Evolutionary conservation across 306 rosid species (phyloP).

Genomic region (Cicer yamashitae): DNA sequence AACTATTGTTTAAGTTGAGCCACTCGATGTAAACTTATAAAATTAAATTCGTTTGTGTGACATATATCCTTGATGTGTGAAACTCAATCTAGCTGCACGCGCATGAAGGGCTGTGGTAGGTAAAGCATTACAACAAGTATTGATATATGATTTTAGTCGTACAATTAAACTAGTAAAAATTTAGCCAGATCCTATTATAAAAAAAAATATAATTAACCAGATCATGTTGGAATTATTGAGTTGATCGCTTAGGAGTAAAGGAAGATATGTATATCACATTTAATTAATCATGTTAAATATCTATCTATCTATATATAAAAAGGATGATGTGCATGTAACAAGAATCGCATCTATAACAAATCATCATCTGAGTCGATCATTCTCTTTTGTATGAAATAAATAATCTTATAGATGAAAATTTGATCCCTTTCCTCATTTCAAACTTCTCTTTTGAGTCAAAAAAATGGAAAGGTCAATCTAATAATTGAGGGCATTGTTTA

Average conservation of each 20-base stretch:
- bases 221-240: conserved; percentile 9
- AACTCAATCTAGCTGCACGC: conserved; percentile 42
- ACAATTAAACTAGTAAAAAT: conserved; percentile 20
- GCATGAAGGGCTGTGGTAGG: conserved; percentile 22
- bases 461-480: not conserved
- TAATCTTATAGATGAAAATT: not conserved
- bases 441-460: conserved; percentile 16
- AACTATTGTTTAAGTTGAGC: not conserved
- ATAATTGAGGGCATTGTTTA: not conserved
- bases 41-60: not conserved
- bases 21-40: conserved; percentile 10
- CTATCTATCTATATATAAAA: too few species aligned
- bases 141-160: conserved; percentile 35
- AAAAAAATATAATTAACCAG: conserved; percentile 7
- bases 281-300: not conserved
- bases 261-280: conserved; percentile 8
- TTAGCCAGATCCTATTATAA: not conserved
- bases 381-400: not conserved
- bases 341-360: not conserved
- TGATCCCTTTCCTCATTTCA: conserved; percentile 30
- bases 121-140: conserved; percentile 15
- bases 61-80: conserved; percentile 23
- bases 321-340: conserved; percentile 4
- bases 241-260: conserved; percentile 45
- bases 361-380: not conserved